These are phyloP conservation scores for Helotiales sp. DNA, from an alignment of 2,329 filamentous ascomycete genomes.

Conservation along the genomic window DNA sequence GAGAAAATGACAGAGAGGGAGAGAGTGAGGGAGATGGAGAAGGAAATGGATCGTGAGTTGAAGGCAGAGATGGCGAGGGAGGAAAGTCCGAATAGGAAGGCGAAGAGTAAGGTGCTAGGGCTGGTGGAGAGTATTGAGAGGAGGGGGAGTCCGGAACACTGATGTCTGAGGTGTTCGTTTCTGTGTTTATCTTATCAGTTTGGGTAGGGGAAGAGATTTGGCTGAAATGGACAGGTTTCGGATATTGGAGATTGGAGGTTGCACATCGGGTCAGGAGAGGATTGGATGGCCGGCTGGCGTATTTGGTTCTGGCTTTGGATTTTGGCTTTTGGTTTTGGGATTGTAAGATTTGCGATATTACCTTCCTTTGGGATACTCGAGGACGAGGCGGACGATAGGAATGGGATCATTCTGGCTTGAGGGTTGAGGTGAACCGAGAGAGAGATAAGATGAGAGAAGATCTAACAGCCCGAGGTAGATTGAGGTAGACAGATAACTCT, in stretches of 20 bases:
- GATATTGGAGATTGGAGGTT: background rate
- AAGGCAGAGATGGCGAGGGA: slow-evolving; percentile 5
- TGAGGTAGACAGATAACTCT: background rate
- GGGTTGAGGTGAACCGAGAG: background rate
- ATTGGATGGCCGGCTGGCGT: background rate
- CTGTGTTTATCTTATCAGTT: background rate
- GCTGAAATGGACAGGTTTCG: background rate
- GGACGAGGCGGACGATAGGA: no score
- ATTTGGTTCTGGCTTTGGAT: background rate
- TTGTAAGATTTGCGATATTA: background rate
- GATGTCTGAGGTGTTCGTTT: background rate
- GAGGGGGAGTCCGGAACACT: slow-evolving; percentile 21
- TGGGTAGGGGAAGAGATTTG: background rate
- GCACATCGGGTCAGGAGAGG: no score
- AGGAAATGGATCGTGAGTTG: background rate
- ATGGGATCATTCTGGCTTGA: background rate
- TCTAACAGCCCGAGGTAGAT: background rate
- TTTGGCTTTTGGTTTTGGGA: background rate
- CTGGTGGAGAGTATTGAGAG: slow-evolving; percentile 40
- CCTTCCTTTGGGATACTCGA: background rate
- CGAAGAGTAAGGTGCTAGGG: slow-evolving; percentile 33
- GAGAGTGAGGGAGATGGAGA: slow-evolving; percentile 13
- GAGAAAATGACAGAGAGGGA: slow-evolving; percentile 1
- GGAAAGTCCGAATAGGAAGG: slow-evolving; percentile 22
- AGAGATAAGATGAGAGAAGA: background rate